Percentiles rank a stretch among this genome's conserved stretches.
Evolutionary conservation across 2,329 filamentous ascomycete genomes (phyloP).

Genomic region (Penicillium sp.): DNA sequence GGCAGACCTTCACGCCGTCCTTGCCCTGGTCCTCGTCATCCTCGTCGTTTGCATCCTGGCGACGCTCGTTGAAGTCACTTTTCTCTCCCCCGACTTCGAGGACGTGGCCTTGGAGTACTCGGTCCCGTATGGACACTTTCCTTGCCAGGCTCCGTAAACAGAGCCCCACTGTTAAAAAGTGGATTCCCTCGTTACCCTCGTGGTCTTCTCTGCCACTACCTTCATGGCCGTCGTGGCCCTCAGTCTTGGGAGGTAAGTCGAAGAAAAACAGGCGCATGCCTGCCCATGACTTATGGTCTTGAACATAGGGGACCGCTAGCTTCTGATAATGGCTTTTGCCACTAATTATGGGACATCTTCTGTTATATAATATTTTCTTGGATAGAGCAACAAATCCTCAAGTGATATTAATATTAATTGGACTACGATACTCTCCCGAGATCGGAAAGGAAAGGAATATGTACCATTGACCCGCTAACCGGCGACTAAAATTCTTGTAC

Average conservation of each 20-base stretch:
- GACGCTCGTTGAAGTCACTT: slow-evolving; percentile 5
- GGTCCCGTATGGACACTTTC: slow-evolving; percentile 7
- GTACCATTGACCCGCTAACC: slow-evolving; percentile 7
- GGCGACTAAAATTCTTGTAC: background rate
- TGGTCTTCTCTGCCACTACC: background rate
- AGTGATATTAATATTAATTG: background rate
- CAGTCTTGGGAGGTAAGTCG: slow-evolving; percentile 7
- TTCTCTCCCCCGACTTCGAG: slow-evolving; percentile 14
- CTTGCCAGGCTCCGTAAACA: background rate
- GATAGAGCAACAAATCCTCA: background rate
- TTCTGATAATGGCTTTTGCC: background rate
- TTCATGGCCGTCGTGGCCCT: slow-evolving; percentile 1
- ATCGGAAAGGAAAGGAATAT: background rate
- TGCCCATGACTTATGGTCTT: slow-evolving; percentile 23
- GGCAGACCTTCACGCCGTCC: slow-evolving; percentile 10
- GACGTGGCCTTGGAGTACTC: slow-evolving; percentile 17
- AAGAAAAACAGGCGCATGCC: slow-evolving; percentile 7
- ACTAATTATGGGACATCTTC: background rate
- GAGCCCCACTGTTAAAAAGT: background rate
- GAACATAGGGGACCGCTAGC: background rate
- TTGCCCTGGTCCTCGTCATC: slow-evolving; percentile 4
- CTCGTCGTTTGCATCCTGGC: slow-evolving; percentile 12
- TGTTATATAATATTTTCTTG: background rate
- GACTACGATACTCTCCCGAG: background rate
- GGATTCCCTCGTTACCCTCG: slow-evolving; percentile 7